These are phyloP conservation scores for Phytophthora constricta DNA, from an alignment of 352 stramenopile genomes.

Conservation along the genomic window DNA sequence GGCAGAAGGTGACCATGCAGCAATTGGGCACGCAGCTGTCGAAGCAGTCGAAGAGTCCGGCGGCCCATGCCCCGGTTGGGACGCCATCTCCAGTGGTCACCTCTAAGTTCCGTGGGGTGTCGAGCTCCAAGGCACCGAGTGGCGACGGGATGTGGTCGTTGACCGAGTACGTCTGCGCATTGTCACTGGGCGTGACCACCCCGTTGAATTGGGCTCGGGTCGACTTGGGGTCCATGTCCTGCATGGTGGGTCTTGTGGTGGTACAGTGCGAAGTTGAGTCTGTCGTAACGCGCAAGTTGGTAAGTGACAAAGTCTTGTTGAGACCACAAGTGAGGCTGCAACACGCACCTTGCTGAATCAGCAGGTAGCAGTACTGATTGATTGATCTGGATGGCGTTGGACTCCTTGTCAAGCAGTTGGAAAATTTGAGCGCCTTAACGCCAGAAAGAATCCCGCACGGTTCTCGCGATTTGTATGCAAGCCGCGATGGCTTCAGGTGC, in stretches of 20 bases:
- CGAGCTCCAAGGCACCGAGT: constrained; percentile 25
- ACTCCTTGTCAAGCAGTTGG: neutral
- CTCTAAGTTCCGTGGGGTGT: constrained; percentile 35
- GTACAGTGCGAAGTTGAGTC: neutral
- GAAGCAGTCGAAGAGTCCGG: constrained; percentile 50
- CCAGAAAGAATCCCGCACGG: neutral
- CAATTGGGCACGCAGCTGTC: constrained; percentile 57
- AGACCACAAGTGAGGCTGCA: no score
- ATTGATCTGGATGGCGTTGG: no score
- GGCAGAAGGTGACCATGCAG: constrained; percentile 52
- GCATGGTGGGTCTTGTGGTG: constrained; percentile 9
- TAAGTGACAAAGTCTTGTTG: constrained; percentile 6
- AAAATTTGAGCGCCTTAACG: neutral
- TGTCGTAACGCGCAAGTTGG: constrained; percentile 9
- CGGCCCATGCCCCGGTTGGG: constrained; percentile 41
- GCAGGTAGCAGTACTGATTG: no score
- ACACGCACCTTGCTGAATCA: no score
- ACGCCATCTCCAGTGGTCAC: constrained; percentile 31
- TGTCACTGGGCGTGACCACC: constrained; percentile 26
- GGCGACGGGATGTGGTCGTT: constrained; percentile 39
- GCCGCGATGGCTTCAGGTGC: neutral
- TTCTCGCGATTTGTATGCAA: neutral
- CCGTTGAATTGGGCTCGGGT: constrained; percentile 36
- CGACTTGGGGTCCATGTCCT: constrained; percentile 33
- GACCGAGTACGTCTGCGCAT: constrained; percentile 13